Evolutionary conservation across 176 grass and related monocot genomes (phyloP), one percentile per base, ranked within the genome.

Genomic region (Miscanthus lutarioriparius): DNA sequence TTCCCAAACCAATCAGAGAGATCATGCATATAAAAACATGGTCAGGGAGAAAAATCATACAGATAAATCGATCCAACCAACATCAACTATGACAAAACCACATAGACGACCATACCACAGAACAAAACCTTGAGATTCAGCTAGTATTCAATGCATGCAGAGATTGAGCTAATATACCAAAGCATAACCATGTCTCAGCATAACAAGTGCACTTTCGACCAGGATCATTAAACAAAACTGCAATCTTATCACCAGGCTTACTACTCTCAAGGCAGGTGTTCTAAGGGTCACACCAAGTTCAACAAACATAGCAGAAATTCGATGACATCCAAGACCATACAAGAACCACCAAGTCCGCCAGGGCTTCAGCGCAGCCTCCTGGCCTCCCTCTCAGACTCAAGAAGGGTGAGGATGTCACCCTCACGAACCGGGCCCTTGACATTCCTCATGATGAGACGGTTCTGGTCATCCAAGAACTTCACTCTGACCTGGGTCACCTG

Each of bases 371-470:
- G 91, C n/a, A 97, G 89, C 81, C 91, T 91, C 87, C 94, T 97
- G 38, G 94, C 94, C 79, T 97, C 92, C 73, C 92, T 94, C 75
- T 94, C 92, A 5, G 92, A 94, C 82, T 94, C 92, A 0, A 94
- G 92, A 17, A 94, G 89, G 77, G 92, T 94, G 15, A 94, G 92
- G 80, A 94, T 86, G 61, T 94, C 92, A 7, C 92, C 92, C 83
- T 94, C 92, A 6, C 92, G 87, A 7, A 94, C 86, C 0, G 92
- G 92, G 37, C 92, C 92, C 89, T 94, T 94, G 6, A 94, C 89
- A 4, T 94, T 94, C 77, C 92, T 82, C 92, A 91, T 94, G 83
- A 94, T 94, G 70, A 94, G 89, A 77, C 92, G 89, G 89, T 94
- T 94, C 76, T 91, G 89, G 30, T 94, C 92, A 12, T 94, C 92